Base-by-base conservation (phyloP, 768 basidiomycete species). In the Symmetrospora coprosmae region DNA sequence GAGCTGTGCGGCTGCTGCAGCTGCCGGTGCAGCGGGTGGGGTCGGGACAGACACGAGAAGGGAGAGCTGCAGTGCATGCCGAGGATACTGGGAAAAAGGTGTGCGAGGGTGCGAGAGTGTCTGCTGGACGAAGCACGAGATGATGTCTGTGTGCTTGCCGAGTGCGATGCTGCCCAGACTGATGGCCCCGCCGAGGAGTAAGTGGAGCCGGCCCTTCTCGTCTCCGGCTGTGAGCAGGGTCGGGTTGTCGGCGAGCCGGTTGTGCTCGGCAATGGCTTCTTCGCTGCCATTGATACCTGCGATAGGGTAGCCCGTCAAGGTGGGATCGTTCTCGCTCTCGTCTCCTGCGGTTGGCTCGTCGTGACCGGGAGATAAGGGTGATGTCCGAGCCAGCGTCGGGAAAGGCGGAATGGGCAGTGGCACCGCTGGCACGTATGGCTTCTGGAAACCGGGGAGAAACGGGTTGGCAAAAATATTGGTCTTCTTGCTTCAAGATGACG, bases 151-250 rank as follows among this genome's bases (percentile, higher is more conserved):
- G 23, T 37, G 23, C 25, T 35, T 31, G 2, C 48, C 45, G 30
- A 34, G 39, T 3, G n/a, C 45, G 52, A 65, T 16, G 0, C 33
- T 21, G 0, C 67, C 67, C 27, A 66, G 50, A 17, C 38, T 37
- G 25, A 68, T 60, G 28, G 49, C 56, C 2, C 67, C 67, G n/a
- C 52, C 53, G 19, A 66, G 43, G 35, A 48, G 63, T n/a, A 68
- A 33, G 45, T 66, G 61, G 1, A 63, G 3, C 23, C n/a, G 28
- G 1, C 67, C 67, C 4, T 38, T 17, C 1, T 51, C 45, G 31
- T 61, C 62, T 0, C 64, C 60, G 4, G 58, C 60, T 13, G 47
- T 35, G 0, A 65, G 51, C 6, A 67, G 9, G 7, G 52, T 67
- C 48, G 55, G 55, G 46, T 38, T 58, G 16, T 43, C 28, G 6